These are phyloP conservation scores for Malus hybrid DNA, from an alignment of 331 rosid species.

Conservation along the genomic window DNA sequence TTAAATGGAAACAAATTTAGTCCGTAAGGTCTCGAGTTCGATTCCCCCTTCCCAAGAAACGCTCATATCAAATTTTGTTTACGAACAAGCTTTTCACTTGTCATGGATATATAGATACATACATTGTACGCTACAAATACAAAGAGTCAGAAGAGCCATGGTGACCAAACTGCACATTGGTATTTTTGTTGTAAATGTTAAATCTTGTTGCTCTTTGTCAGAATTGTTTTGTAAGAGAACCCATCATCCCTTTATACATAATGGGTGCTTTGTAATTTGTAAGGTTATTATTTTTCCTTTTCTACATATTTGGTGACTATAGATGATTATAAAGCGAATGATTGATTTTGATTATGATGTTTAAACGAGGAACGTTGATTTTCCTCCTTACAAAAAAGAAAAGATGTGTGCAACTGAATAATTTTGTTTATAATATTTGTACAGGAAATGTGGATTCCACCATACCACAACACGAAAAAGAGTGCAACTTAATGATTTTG, in stretches of 20 bases:
- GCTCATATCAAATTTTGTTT: neutral
- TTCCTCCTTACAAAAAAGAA: neutral
- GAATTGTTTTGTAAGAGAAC: neutral
- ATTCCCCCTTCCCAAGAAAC: neutral
- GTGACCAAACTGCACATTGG: neutral
- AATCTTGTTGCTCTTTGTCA: neutral
- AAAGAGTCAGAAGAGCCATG: neutral
- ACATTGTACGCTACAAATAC: too few relatives aligned
- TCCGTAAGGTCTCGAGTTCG: neutral
- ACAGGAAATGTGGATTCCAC: too few relatives aligned
- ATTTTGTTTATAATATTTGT: too few relatives aligned
- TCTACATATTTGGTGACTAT: neutral
- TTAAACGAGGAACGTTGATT: neutral
- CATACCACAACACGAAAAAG: accelerated
- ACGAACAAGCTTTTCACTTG: neutral
- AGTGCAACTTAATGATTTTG: neutral
- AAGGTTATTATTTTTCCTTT: neutral
- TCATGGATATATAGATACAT: neutral
- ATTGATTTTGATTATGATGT: neutral
- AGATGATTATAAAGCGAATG: too few relatives aligned
- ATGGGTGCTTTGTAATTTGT: neutral
- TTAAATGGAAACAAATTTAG: neutral
- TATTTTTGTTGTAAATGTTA: neutral
- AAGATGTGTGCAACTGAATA: neutral
- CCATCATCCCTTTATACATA: neutral